A percentile compares a stretch with the other conserved stretches of the same genome.
phyloP scores from a whole-genome alignment of 2,329 filamentous ascomycete species.

The Epichloe elymi region DNA sequence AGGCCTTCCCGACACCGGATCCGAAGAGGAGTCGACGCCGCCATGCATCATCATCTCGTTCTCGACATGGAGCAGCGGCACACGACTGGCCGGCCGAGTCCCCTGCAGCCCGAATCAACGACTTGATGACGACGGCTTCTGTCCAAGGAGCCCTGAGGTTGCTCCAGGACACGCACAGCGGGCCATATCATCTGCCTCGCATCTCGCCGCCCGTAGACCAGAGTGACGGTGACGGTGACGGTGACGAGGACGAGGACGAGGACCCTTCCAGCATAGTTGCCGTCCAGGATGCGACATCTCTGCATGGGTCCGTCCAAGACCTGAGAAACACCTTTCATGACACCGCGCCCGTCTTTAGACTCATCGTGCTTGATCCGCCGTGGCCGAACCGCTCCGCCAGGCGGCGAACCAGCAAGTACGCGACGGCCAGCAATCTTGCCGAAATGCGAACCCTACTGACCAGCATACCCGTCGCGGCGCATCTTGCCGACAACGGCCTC shows the following conservation, averaged over 20 bases:
- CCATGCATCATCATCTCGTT: not conserved
- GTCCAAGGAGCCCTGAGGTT: slow-evolving; percentile 30
- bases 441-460: slow-evolving; percentile 38
- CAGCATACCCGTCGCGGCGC: slow-evolving; percentile 41
- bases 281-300: slow-evolving; percentile 29
- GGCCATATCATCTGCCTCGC: slow-evolving; percentile 35
- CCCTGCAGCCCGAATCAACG: slow-evolving; percentile 35
- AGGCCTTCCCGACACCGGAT: slow-evolving; percentile 41
- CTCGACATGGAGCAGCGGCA: not conserved
- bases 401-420: slow-evolving; percentile 39
- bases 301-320: slow-evolving; percentile 35
- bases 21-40: slow-evolving; percentile 9
- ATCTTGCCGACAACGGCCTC: slow-evolving; percentile 40
- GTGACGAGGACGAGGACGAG: not conserved
- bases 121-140: slow-evolving; percentile 38
- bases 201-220: slow-evolving; percentile 8
- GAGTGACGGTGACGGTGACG: not conserved
- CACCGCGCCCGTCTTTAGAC: slow-evolving; percentile 42
- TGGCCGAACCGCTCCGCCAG: slow-evolving; percentile 70
- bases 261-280: not conserved
- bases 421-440: slow-evolving; percentile 29
- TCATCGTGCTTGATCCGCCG: slow-evolving; percentile 63
- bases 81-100: slow-evolving; percentile 22
- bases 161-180: slow-evolving; percentile 21
- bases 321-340: slow-evolving; percentile 27